These are phyloP conservation scores for Xylariaceae sp. DNA, from an alignment of 2,329 filamentous ascomycete genomes.

Conservation along the genomic window DNA sequence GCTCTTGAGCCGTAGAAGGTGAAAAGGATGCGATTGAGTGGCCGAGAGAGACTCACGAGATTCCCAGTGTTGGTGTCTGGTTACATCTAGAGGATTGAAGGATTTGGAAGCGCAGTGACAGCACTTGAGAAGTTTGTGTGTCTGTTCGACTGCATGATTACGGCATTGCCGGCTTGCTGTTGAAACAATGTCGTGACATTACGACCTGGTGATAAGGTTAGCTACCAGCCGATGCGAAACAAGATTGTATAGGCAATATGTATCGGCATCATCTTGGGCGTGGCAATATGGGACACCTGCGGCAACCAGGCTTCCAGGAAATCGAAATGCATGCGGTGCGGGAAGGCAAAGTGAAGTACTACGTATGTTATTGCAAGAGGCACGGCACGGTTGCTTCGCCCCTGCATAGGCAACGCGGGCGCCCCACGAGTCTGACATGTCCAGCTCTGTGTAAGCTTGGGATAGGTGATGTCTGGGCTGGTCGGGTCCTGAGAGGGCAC, in stretches of 20 bases:
- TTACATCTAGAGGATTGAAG: not conserved
- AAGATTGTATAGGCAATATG: not conserved
- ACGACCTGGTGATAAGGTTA: not conserved
- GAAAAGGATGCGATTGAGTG: not conserved
- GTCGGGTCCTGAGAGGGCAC: conserved; percentile 3
- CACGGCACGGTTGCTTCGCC: conserved; percentile 10
- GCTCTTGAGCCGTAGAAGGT: conserved; percentile 1
- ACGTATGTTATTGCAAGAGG: too few relatives aligned
- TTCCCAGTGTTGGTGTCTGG: too few relatives aligned
- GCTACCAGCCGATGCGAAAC: not conserved
- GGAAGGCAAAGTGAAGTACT: too few relatives aligned
- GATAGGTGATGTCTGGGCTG: conserved; percentile 15
- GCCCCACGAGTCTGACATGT: conserved; percentile 16
- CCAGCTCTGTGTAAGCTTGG: conserved; percentile 7
- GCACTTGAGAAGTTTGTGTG: too few relatives aligned
- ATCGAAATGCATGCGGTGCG: not conserved
- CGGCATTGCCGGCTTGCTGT: not conserved
- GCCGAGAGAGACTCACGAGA: too few relatives aligned
- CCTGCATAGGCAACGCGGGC: conserved; percentile 23
- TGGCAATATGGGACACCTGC: not conserved
- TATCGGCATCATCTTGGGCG: not conserved
- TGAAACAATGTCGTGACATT: not conserved
- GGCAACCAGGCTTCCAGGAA: not conserved
- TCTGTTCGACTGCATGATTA: not conserved
- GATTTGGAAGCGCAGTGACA: not conserved